Conservation (phyloP, 2,329 filamentous ascomycete genomes). For the Blastomyces emzantsi region DNA sequence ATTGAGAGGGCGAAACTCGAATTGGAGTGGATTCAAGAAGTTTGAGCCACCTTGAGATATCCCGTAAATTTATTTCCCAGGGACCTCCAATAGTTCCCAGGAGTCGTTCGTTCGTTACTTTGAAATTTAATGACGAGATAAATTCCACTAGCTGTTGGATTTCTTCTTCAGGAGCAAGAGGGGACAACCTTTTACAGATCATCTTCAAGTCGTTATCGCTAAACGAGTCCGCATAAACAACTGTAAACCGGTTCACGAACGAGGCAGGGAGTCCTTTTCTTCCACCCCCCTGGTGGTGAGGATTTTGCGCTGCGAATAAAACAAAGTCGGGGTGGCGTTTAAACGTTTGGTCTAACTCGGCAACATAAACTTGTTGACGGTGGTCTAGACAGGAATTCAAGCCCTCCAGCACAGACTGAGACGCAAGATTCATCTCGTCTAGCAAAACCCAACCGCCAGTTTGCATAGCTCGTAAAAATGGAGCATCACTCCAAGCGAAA, state of each 20-base stretch:
- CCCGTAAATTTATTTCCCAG: conserved; percentile 93
- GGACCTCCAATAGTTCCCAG: conserved; percentile 59
- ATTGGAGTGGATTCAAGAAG: conserved; percentile 54
- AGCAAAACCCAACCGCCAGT: conserved; percentile 92
- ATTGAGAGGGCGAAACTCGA: conserved; percentile 59
- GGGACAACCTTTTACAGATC: conserved; percentile 73
- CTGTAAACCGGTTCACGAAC: conserved; percentile 96
- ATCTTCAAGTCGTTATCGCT: conserved; percentile 67
- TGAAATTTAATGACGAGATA: conserved; percentile 67
- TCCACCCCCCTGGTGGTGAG: conserved; percentile 92
- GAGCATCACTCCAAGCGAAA: conserved; percentile 92
- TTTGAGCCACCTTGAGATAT: conserved; percentile 79
- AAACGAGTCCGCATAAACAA: conserved; percentile 93
- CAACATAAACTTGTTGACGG: conserved; percentile 88
- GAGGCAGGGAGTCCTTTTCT: conserved; percentile 90
- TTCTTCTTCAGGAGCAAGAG: conserved; percentile 49
- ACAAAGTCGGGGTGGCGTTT: conserved; percentile 79
- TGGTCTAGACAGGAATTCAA: conserved; percentile 96
- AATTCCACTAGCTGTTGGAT: conserved; percentile 65
- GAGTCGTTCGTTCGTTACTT: conserved; percentile 50
- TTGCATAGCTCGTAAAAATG: conserved; percentile 94
- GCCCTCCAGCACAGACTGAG: conserved; percentile 91
- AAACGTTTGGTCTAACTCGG: conserved; percentile 91
- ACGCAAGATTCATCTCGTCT: conserved; percentile 98
- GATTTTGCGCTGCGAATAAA: conserved; percentile 96